Base-by-base conservation (phyloP, 2,329 filamentous ascomycete genomes). In the Huntiella moniliformis region DNA sequence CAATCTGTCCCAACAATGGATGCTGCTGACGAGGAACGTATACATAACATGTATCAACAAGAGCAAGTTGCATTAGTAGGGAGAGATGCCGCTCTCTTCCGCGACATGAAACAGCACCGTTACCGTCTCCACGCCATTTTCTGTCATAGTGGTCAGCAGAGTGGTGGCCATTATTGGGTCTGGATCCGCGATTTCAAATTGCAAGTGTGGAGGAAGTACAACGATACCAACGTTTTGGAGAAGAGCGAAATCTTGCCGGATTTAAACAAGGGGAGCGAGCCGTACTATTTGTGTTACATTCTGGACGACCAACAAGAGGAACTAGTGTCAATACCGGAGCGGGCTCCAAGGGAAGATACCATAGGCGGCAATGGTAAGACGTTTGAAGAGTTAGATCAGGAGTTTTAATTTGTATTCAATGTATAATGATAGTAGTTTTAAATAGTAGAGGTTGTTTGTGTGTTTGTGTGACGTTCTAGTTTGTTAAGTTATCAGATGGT, bases 121-220 rank as follows among this genome's bases (percentile, higher is more conserved):
- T 98, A 96, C 59, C 76, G 76, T 11, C 72, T 98, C 4, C 87
- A 95, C 54, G 84, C 88, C 0, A 82, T 95, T 31, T 93, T 98
- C 56, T 88, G 94, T 55, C 91, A 98, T 58, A 78, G 81, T 15
- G 83, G 83, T 31, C 67, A 68, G 53, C 70, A 79, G 36, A 71
- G 68, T 38, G 79, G 79, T 39, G 91, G 91, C 0, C 91, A 98
- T 60, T 98, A 96, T 63, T 95, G 85, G 79, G 85, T 95, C 38
- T 95, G 87, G 71, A 92, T 98, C 52, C 82, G 78, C 56, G 91
- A 96, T 63, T 93, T 93, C 59, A 73, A 79, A 52, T 41, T 43
- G 5, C 73, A 75, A 40, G 67, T 87, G 15, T 98, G 91, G 87
- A 79, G 86, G 48, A 85, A 83, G 56, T 98, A 95, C 67, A 98